Evolutionary conservation across 768 basidiomycete genomes (phyloP).

Genomic region (Dictyophora rubrovolvata): DNA sequence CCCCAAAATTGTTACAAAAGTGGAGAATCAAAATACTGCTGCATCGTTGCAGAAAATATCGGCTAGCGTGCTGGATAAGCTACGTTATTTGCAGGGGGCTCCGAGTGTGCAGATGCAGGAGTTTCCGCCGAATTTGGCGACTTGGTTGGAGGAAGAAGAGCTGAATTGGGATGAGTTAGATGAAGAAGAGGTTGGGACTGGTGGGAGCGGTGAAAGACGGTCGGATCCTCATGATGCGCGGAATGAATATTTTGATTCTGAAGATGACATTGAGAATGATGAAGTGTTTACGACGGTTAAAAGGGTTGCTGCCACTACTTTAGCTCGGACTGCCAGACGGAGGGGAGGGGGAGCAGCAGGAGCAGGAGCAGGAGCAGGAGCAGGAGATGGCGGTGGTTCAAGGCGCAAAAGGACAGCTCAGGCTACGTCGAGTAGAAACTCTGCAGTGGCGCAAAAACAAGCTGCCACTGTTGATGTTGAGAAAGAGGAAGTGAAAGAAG

Average conservation of each 20-base stretch:
- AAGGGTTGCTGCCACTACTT: background rate
- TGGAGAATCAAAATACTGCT: constrained; percentile 86
- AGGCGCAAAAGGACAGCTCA: background rate
- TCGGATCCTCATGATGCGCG: constrained; percentile 40
- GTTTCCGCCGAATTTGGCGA: constrained; percentile 85
- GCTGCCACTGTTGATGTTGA: too few species aligned
- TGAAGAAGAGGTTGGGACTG: constrained; percentile 49
- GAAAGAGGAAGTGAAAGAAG: background rate
- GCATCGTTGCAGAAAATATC: constrained; percentile 80
- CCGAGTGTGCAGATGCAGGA: constrained; percentile 97
- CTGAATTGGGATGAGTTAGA: constrained; percentile 56
- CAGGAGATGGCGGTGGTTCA: background rate
- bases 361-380: background rate
- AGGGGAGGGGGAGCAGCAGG: constrained; percentile 4
- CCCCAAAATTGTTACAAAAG: constrained; percentile 81
- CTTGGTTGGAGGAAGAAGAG: constrained; percentile 65
- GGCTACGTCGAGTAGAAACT: too few species aligned
- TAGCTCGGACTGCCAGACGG: constrained; percentile 2
- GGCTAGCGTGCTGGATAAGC: constrained; percentile 74
- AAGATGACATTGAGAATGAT: constrained; percentile 52
- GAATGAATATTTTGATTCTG: constrained; percentile 69
- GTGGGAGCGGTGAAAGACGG: constrained; percentile 45
- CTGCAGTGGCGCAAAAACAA: too few species aligned
- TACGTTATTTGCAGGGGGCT: constrained; percentile 88
- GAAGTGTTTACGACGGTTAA: background rate